Evolutionary conservation across 148 eudicot genomes (phyloP), one percentile per base, ranked within the genome.

Genomic region (Nepenthes mirabilis): DNA sequence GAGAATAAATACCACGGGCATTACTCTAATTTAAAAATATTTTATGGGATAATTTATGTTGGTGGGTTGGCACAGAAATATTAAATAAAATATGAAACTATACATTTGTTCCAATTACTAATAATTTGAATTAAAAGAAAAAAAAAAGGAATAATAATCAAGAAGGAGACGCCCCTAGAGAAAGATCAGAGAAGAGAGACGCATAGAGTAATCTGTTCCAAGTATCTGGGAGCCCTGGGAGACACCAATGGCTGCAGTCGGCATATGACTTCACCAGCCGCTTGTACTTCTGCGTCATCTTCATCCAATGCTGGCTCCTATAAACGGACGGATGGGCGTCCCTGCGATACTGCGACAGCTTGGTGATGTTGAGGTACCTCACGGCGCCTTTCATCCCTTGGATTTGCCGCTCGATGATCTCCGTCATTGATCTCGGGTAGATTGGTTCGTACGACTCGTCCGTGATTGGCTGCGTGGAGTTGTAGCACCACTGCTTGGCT

Each of bases 231-330:
- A 90, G 85, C 1, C 97, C 97, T 8, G 97, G 97, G 2, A 90
- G 87, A 54, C 97, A 90, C 97, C 97, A 90, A 58, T 90, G 97
- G 65, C 95, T 90, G 33, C 97, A 90, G 63, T 90, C 97, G 3
- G 53, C 60, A 36, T 35, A 33, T 11, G 23, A 40, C 6, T 48
- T 11, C 40, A 14, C 36, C 61, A 52, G 59, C 36, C 37, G 34
- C 43, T 35, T 62, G 56, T 61, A 50, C 14, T 37, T 64, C 11
- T 14, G 36, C 34, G 9, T 49, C 50, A 48, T 33, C 36, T 7
- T 33, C 57, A 63, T 63, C 71, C 80, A 66, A 12, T 64, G 14
- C 75, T 47, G 59, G 14, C 35, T 62, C 32, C 71, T 58, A 56
- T 72, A 77, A 5, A 65, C 60, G 1, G 80, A 60, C 1, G 84